Conservation (phyloP, 139 green algal species). For the Coelastrella sp. region DNA sequence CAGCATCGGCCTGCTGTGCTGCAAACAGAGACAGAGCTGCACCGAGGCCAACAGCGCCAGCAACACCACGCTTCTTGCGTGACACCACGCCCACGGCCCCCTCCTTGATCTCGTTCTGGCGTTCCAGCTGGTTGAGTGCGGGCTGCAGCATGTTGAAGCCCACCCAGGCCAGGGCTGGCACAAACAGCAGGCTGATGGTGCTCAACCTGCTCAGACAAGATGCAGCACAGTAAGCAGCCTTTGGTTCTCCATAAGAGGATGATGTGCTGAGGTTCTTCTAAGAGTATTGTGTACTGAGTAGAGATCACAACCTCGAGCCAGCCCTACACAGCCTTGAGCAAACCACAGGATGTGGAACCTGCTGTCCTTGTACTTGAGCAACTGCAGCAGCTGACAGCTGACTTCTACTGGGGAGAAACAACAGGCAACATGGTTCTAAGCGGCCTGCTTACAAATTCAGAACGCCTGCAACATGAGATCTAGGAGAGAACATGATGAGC, state of each 20-base stretch:
- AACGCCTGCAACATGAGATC: no score
- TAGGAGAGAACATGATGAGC: no score
- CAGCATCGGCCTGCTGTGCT: conserved; percentile 63
- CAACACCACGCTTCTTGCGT: conserved; percentile 40
- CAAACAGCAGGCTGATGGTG: conserved; percentile 64
- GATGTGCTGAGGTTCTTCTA: background rate
- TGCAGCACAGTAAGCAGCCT: conserved; percentile 4
- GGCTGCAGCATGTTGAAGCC: conserved; percentile 80
- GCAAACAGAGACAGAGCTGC: conserved; percentile 60
- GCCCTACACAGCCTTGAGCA: no score
- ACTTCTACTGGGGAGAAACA: no score
- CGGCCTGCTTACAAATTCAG: no score
- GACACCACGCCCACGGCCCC: conserved; percentile 43
- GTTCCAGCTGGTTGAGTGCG: conserved; percentile 72
- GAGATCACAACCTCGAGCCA: no score
- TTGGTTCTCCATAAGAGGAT: background rate
- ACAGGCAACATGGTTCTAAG: no score
- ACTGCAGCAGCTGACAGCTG: no score
- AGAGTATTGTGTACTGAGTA: background rate
- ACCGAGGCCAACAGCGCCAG: conserved; percentile 51
- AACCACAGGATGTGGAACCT: no score
- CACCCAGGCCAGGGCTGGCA: conserved; percentile 79
- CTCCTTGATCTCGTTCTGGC: conserved; percentile 68
- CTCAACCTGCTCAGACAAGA: conserved; percentile 58
- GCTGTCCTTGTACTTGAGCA: no score